Percentiles rank a stretch among this genome's conserved stretches.
These are phyloP conservation scores for Magnusiomyces ingens DNA, from an alignment of 1,139 yeast genomes.

Conservation along the genomic window DNA sequence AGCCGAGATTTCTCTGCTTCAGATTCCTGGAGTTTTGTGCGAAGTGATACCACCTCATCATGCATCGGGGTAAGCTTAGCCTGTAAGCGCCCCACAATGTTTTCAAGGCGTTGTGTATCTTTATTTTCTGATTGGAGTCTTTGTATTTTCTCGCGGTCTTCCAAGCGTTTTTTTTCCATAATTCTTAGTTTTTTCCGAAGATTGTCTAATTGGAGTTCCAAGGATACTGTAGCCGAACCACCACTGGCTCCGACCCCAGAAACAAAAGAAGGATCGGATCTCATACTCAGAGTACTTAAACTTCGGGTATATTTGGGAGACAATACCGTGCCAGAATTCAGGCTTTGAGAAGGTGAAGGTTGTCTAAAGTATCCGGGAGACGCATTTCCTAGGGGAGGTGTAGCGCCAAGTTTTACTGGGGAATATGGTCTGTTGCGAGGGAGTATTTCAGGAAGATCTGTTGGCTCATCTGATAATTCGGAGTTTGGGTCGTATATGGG, in stretches of 20 bases:
- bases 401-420: no score
- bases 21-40: conserved; percentile 21
- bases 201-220: conserved; percentile 4
- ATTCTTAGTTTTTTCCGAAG: conserved; percentile 23
- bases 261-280: not conserved
- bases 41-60: conserved; percentile 31
- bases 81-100: conserved; percentile 36
- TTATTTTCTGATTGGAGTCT: conserved; percentile 25
- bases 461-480: no score
- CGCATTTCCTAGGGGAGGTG: no score
- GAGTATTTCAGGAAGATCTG: no score
- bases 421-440: no score
- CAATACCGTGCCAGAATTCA: no score
- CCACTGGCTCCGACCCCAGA: not conserved
- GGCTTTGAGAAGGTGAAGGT: not conserved
- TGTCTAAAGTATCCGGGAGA: no score
- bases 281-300: conserved; percentile 1
- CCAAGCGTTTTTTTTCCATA: conserved; percentile 29
- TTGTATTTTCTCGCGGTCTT: conserved; percentile 25
- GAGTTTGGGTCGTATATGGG: no score
- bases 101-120: conserved; percentile 31
- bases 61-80: conserved; percentile 33
- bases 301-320: not conserved
- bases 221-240: not conserved
- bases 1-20: conserved; percentile 32